Evolutionary conservation across 2,329 filamentous ascomycete genomes (phyloP).

Genomic region (Drechslerella stenobrocha): DNA sequence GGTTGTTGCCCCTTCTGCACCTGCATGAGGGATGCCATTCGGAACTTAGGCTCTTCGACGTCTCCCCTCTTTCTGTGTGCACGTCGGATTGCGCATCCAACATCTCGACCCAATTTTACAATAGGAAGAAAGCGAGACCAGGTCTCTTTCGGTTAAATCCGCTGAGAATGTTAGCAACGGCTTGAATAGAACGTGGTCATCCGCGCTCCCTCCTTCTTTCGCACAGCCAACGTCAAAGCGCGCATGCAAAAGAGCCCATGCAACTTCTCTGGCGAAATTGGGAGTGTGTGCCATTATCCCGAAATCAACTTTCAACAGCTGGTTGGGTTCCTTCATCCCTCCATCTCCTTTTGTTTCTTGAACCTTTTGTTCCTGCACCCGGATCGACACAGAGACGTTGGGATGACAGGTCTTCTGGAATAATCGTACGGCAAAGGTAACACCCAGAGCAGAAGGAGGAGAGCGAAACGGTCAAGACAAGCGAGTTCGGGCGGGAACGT

Average conservation of each 20-base stretch:
- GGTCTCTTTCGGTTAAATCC: constrained; percentile 36
- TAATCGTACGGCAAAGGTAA: constrained; percentile 19
- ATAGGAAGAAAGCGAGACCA: constrained; percentile 18
- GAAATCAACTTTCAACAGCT: constrained; percentile 10
- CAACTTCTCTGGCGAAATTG: constrained; percentile 38
- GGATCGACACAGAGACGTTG: constrained; percentile 39
- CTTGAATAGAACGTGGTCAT: neutral
- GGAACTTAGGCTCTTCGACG: neutral
- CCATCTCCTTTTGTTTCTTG: constrained; percentile 10
- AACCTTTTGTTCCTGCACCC: constrained; percentile 7
- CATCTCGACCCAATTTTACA: neutral
- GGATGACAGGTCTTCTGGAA: constrained; percentile 47
- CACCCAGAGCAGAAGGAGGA: constrained; percentile 28
- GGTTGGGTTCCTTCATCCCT: constrained; percentile 8
- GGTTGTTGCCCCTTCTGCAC: neutral
- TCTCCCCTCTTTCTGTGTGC: neutral
- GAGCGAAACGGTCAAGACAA: constrained; percentile 17
- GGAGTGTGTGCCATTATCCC: constrained; percentile 16
- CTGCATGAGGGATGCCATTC: neutral
- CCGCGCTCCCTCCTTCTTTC: constrained; percentile 6
- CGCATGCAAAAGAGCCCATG: constrained; percentile 34
- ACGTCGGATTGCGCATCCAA: neutral
- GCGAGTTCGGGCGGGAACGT: constrained; percentile 30
- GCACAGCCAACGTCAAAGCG: constrained; percentile 38
- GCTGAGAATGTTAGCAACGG: neutral